These are phyloP conservation scores for Dalbergia cochinchinensis DNA, from an alignment of 306 rosid genomes.

Conservation along the genomic window DNA sequence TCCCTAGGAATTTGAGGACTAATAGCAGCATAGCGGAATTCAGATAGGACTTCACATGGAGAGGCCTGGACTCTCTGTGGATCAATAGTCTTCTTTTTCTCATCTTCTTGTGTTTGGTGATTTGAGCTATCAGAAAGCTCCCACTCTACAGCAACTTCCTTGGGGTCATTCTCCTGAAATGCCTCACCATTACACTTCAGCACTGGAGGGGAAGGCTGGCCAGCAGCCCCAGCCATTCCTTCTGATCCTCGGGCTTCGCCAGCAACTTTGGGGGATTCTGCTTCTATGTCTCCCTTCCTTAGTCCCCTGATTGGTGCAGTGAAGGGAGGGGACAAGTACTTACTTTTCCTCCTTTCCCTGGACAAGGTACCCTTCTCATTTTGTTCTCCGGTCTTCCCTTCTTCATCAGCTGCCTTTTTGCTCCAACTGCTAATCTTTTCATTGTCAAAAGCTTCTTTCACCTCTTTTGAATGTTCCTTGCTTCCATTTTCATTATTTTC, in stretches of 20 bases:
- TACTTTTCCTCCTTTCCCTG: constrained; percentile 86
- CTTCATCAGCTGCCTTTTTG: constrained; percentile 37
- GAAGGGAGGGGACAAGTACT: constrained; percentile 91
- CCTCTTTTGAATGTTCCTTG: constrained; percentile 48
- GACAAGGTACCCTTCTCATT: constrained; percentile 47
- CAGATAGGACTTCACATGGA: constrained; percentile 53
- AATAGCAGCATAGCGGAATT: constrained; percentile 57
- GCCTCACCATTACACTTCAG: constrained; percentile 36
- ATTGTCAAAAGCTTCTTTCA: constrained; percentile 35
- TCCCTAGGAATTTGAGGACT: constrained; percentile 48
- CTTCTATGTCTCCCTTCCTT: constrained; percentile 47
- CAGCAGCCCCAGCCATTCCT: constrained; percentile 30
- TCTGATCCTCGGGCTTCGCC: constrained; percentile 39
- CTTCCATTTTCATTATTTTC: constrained; percentile 42
- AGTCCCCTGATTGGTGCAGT: constrained; percentile 52
- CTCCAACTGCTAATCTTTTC: constrained; percentile 33
- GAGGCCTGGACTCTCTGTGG: constrained; percentile 55
- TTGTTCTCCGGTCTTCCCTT: constrained; percentile 44
- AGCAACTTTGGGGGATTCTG: constrained; percentile 40
- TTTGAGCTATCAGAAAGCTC: constrained; percentile 43
- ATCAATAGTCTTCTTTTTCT: constrained; percentile 51
- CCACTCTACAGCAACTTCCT: constrained; percentile 36
- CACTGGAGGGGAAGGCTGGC: constrained; percentile 44
- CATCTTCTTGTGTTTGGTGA: constrained; percentile 46
- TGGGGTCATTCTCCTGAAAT: constrained; percentile 40